Base-by-base conservation (phyloP, 78 protist species). In the Neovahlkampfia damariscottae region DNA sequence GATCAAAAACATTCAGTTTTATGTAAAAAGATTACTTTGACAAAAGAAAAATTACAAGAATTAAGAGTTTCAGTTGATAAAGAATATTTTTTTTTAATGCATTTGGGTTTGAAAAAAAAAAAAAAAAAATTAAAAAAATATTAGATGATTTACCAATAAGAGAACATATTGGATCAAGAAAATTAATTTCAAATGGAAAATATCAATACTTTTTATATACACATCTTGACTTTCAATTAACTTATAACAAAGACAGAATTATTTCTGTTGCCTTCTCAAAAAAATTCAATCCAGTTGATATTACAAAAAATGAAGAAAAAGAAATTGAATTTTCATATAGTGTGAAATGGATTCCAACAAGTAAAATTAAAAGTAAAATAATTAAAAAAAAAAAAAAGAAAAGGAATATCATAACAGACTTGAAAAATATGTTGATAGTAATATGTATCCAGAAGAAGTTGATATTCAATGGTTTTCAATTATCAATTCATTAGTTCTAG, bases 391-490 rank as follows among this genome's bases (percentile, higher is more conserved):
- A n/a, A 28, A 3, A 67, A 82, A 91, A 8, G 67, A 62, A 29
- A 72, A 82, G 59, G 28, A 37, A 6, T 86, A 35, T 40, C 35
- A 58, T 31, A 78, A 89, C 66, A 74, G 89, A 3, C 67, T 76
- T 82, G 27, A 19, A n/a, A 3, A 62, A 7, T 62, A 87, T 67
- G 31, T 9, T 8, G 27, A 67, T 67, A 74, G 84, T 58, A 58
- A 75, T 19, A 67, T 84, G 50, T 41, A 82, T 62, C 82, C 86
- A 5, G 81, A 73, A 50, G 90, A 79, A 10, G 68, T 93, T 31
- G 94, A 95, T 75, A 89, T 94, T 72, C 97, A 95, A 77, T 96
- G 99, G 99, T 80, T 94, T 73, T 91, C 94, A 70, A 88, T 96
- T 67, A 79, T 94, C 90, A 94, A 94, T 85, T 93, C 98, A 29